Base-by-base conservation (phyloP, 2,329 filamentous ascomycete species). In the Nemania sp. region DNA sequence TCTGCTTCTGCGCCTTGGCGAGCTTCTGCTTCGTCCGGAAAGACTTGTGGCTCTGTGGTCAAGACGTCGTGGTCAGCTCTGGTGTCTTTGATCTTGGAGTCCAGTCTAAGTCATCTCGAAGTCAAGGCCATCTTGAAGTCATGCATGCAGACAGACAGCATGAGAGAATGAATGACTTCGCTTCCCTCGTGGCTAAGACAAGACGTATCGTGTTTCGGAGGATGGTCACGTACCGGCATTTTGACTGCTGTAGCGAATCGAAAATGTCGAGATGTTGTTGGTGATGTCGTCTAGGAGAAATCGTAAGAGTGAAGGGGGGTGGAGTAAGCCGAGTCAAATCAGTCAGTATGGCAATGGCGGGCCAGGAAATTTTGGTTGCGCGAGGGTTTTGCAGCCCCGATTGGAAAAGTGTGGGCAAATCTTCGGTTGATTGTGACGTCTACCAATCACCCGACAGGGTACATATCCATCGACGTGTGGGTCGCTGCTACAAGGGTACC, bases 21-120 rank as follows among this genome's bases (percentile, higher is more conserved):
- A 99, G 92, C 95, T 99, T 99, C 84, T 96, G 90, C 93, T 99
- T 99, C 84, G 93, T 97, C 81, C 93, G 91, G 92, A 99, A 99
- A 80, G 93, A 91, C 90, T 99, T 99, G 87, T 99, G 92, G 90
- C 90, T 94, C 94, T 98, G 80, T 78, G 64, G 62, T 65, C 59
- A 43, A 51, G 57, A 39, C 46, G 60, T 43, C n/a, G 57, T 56
- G 21, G 60, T 66, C 53, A 66, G 65, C 60, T 59, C 7, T 29
- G 39, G 42, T 59, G 39, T 59, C 20, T 17, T 9, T 34, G 25
- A 47, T 50, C 15, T 57, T 32, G 18, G 21, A 18, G 2, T 53
- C 18, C 29, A n/a, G n/a, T n/a, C 10, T 20, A 4, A 49, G 35
- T 39, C 17, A 15, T 25, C 12, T 10, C 12, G 37, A 29, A 40